These are phyloP conservation scores for Pyrenophora tritici-repentis DNA, from an alignment of 2,329 filamentous ascomycete species.

Conservation along the genomic window DNA sequence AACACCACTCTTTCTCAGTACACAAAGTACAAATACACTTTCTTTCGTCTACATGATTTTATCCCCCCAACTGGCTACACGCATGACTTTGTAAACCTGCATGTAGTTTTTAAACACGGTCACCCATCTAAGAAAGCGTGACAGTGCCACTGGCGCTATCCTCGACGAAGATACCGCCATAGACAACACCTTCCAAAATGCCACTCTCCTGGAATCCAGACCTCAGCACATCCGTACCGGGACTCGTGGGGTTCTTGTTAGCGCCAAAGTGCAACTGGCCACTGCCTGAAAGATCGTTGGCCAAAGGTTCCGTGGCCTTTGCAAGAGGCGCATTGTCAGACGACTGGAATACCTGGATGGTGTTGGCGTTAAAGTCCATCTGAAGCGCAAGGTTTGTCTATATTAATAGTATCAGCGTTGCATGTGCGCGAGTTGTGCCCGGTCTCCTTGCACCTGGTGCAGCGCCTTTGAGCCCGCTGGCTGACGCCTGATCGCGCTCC, in stretches of 20 bases:
- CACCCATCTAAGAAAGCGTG: slow-evolving; percentile 3
- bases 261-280: slow-evolving; percentile 21
- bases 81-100: too few relatives aligned
- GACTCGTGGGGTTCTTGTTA: slow-evolving; percentile 23
- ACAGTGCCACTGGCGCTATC: slow-evolving; percentile 13
- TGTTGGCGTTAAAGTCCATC: slow-evolving; percentile 21
- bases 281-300: slow-evolving; percentile 22
- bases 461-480: too few relatives aligned
- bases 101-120: too few relatives aligned
- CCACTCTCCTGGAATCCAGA: slow-evolving; percentile 18
- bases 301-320: slow-evolving; percentile 12
- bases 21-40: too few relatives aligned
- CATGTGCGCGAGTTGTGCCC: too few relatives aligned
- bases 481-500: too few relatives aligned
- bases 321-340: slow-evolving; percentile 14
- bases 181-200: slow-evolving; percentile 21
- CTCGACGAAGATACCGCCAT: slow-evolving; percentile 21
- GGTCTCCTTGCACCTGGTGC: too few relatives aligned
- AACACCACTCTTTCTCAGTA: too few relatives aligned
- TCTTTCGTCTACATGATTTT: too few relatives aligned
- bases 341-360: slow-evolving; percentile 21
- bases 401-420: too few relatives aligned
- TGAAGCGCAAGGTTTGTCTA: slow-evolving; percentile 21
- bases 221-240: slow-evolving; percentile 16
- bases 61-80: too few relatives aligned